Conservation (phyloP, 2,329 filamentous ascomycete species). For the Eutypa lata region DNA sequence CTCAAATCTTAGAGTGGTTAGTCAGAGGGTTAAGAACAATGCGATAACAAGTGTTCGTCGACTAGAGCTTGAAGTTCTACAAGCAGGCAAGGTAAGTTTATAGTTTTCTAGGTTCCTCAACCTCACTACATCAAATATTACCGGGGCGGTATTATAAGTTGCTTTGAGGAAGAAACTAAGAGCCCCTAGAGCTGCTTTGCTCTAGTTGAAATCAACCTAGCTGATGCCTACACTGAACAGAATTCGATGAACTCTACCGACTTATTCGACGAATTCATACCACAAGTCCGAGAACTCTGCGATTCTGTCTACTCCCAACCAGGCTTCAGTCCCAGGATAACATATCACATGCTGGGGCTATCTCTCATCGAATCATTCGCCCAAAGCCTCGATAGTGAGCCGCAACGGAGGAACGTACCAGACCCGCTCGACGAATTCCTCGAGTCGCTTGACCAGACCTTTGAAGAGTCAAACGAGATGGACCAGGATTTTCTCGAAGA, state of each 20-base stretch:
- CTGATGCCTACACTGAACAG: constrained; percentile 27
- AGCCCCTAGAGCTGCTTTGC: too few species aligned
- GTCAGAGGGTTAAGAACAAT: constrained; percentile 33
- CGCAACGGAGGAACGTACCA: constrained; percentile 13
- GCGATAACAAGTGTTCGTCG: constrained; percentile 39
- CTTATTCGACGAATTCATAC: constrained; percentile 41
- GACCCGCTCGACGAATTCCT: constrained; percentile 20
- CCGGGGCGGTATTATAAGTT: too few species aligned
- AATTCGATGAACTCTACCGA: constrained; percentile 30
- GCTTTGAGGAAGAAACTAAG: too few species aligned
- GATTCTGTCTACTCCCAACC: constrained; percentile 40
- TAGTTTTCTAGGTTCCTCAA: neutral
- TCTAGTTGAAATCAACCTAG: neutral
- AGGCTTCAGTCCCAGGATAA: constrained; percentile 30
- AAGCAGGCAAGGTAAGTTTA: constrained; percentile 45
- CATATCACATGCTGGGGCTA: constrained; percentile 41
- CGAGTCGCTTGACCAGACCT: constrained; percentile 15
- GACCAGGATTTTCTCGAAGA: constrained; percentile 8
- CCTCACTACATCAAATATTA: too few species aligned
- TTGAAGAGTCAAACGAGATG: constrained; percentile 4
- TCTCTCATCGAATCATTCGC: constrained; percentile 40
- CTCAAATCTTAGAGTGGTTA: constrained; percentile 32
- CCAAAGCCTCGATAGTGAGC: constrained; percentile 16
- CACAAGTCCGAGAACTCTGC: constrained; percentile 38
- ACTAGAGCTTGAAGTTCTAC: constrained; percentile 50